Conservation (phyloP, 306 rosid species). For the Sophora flavescens region DNA sequence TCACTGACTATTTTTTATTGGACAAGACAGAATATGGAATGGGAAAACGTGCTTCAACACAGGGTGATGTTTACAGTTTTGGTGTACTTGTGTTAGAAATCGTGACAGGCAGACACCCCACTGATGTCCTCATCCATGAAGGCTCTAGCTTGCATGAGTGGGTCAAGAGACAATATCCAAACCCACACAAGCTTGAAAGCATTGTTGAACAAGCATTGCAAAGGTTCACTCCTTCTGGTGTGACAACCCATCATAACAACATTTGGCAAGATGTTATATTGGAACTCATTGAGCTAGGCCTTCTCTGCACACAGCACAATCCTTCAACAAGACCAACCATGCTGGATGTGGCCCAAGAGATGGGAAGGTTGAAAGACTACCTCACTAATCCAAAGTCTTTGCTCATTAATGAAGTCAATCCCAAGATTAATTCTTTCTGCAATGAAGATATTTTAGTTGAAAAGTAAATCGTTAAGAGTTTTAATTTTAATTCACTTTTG, state of each 20-base stretch:
- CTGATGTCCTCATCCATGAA: constrained; percentile 70
- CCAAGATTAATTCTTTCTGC: constrained; percentile 19
- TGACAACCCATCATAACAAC: constrained; percentile 44
- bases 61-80: constrained; percentile 86
- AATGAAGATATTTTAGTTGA: constrained; percentile 31
- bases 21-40: constrained; percentile 77
- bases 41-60: constrained; percentile 75
- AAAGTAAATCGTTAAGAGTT: constrained; percentile 22
- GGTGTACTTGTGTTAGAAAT: constrained; percentile 85
- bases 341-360: constrained; percentile 81
- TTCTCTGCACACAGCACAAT: constrained; percentile 77
- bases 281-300: constrained; percentile 83
- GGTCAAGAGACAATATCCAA: constrained; percentile 75
- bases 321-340: constrained; percentile 86
- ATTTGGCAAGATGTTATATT: constrained; percentile 60
- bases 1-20: constrained; percentile 30
- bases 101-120: constrained; percentile 76
- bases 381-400: constrained; percentile 56
- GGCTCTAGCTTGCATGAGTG: constrained; percentile 84
- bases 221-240: constrained; percentile 49
- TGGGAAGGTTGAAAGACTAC: constrained; percentile 75
- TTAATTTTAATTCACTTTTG: constrained; percentile 1
- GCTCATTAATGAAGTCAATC: constrained; percentile 34
- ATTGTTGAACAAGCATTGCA: constrained; percentile 66
- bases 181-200: constrained; percentile 57